Percentiles rank a stretch among this genome's conserved stretches.
Conservation (phyloP, 2,329 filamentous ascomycete genomes). For the Metarhizium album region DNA sequence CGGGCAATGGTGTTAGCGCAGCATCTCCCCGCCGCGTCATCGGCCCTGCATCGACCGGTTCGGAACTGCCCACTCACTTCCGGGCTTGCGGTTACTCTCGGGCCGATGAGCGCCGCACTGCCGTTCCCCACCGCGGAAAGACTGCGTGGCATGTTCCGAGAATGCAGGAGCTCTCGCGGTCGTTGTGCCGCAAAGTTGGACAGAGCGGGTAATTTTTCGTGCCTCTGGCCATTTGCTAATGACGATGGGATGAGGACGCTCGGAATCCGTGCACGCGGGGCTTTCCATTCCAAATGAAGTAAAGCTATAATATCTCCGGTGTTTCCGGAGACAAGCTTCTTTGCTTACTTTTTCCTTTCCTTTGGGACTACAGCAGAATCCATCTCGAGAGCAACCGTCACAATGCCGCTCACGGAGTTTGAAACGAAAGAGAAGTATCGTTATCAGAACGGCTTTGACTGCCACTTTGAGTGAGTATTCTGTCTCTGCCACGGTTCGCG, state of each 20-base stretch:
- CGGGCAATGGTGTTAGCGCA: not conserved
- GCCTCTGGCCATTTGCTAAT: not conserved
- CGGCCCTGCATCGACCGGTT: not conserved
- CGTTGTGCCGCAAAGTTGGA: not conserved
- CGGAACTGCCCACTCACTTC: not conserved
- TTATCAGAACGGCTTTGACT: constrained; percentile 71
- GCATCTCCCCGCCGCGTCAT: not conserved
- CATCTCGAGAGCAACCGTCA: constrained; percentile 8
- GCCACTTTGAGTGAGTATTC: constrained; percentile 60
- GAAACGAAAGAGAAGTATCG: constrained; percentile 48
- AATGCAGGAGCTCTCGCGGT: not conserved
- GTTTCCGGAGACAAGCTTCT: not conserved
- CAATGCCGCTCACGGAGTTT: constrained; percentile 41
- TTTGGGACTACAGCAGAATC: not conserved
- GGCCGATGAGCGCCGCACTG: not conserved
- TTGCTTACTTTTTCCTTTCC: not conserved
- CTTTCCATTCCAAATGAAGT: not conserved
- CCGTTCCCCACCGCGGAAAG: constrained; percentile 7
- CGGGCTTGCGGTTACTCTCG: constrained; percentile 4
- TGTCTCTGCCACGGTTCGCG: too few relatives aligned
- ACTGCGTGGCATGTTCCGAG: constrained; percentile 1
- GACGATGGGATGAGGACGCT: not conserved
- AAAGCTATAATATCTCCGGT: not conserved
- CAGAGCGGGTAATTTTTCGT: not conserved
- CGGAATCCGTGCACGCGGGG: not conserved